Base-by-base conservation (phyloP, 306 rosid genomes). In the Casuarina equisetifolia region DNA sequence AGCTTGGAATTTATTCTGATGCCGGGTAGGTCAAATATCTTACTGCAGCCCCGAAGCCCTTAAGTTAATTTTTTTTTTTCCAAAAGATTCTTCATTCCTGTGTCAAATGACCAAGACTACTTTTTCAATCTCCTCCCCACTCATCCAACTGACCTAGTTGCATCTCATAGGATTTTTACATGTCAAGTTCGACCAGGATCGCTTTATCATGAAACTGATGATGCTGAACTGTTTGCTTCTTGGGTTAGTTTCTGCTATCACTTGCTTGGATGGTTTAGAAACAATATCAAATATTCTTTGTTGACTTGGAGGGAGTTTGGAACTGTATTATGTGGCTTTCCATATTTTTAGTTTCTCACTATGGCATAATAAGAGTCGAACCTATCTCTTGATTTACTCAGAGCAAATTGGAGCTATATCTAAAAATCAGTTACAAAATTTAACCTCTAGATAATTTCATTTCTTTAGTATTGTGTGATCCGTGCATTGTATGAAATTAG, bases 121-220 rank as follows among this genome's bases (percentile, higher is more conserved):
- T 74, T 20, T 45, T 78, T 79, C 45, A 49, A 52, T 72, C 63
- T 59, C 79, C 39, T 73, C 43, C 53, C 48, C 74, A 74, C 71
- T 68, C 59, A 72, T 73, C 72, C 80, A 74, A 85, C n/a, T 40
- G 52, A 74, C 44, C 75, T 54, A 32, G 77, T 74, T 90, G 72
- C 79, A 82, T 54, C 42, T 73, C 73, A 35, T 72, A 95, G 99
- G 91, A 45, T 1, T 53, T 95, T 87, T 78, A 95, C 99, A 42
- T 95, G 99, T 83, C 90, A 95, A 92, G 97, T 89, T 78, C 97
- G 96, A 80, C 97, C 97, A 20, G 99, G 99, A 49, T 95, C 99
- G 16, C 86, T 95, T 79, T 84, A 71, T 81, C 91, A 88, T 83
- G 99, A 95, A 89, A 77, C 42, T 62, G 93, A 80, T 54, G 99